Percentiles rank a stretch among this genome's conserved stretches.
Evolutionary conservation across 345 rosid genomes (phyloP).

Genomic region (Lepidium aucheri): DNA sequence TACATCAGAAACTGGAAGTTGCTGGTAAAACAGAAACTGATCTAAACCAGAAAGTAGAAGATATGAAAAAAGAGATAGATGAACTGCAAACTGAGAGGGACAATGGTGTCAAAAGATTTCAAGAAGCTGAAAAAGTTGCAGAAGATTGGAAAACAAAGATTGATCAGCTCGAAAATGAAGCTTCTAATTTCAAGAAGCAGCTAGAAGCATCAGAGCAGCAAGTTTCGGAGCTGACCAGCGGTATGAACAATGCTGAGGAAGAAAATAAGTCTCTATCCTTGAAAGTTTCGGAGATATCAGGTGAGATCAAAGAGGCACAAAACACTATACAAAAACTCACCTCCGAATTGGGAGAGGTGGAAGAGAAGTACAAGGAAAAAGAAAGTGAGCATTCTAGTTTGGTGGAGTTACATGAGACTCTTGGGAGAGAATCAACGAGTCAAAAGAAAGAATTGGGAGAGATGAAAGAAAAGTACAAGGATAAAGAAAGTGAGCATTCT

Average conservation of each 20-base stretch:
- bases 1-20: conserved; percentile 37
- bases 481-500: conserved; percentile 47
- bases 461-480: conserved; percentile 48
- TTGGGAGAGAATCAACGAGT: too few species aligned
- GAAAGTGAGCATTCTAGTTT: conserved; percentile 50
- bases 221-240: conserved; percentile 34
- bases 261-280: conserved; percentile 50
- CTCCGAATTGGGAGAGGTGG: conserved; percentile 36
- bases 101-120: conserved; percentile 30
- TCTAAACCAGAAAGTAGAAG: conserved; percentile 39
- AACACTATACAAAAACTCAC: conserved; percentile 28
- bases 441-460: too few species aligned
- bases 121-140: conserved; percentile 37
- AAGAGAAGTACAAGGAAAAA: conserved; percentile 39
- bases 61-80: conserved; percentile 31
- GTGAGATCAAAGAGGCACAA: conserved; percentile 45
- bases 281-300: conserved; percentile 42
- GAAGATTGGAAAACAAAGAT: conserved; percentile 34
- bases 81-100: conserved; percentile 39
- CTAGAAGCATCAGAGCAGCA: conserved; percentile 48
- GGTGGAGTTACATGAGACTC: conserved; percentile 42
- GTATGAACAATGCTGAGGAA: conserved; percentile 35
- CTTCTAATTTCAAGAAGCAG: conserved; percentile 40
- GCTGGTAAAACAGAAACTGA: conserved; percentile 40
- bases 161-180: conserved; percentile 39